Conservation (phyloP, 345 rosid genomes). For the Moringa oleifera region DNA sequence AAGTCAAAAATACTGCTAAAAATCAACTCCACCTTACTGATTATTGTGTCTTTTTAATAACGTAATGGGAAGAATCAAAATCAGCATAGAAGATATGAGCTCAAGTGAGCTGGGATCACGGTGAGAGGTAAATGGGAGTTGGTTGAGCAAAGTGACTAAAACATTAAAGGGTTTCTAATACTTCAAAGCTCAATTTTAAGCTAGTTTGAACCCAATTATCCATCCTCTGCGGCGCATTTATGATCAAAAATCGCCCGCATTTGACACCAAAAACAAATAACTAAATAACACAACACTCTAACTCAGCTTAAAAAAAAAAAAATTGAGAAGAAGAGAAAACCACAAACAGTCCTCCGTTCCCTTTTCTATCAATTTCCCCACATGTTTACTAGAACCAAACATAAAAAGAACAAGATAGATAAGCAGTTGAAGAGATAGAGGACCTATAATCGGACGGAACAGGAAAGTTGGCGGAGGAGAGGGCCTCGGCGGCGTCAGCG, state of each 20-base stretch:
- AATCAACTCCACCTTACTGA: no score
- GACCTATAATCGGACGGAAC: constrained; percentile 81
- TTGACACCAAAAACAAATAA: not conserved
- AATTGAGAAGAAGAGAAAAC: not conserved
- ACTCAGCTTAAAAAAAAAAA: not conserved
- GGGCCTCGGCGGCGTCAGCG: constrained; percentile 90
- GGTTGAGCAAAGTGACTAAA: no score
- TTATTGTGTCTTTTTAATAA: no score
- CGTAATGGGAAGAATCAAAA: no score
- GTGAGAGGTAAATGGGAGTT: no score
- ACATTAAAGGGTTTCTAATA: no score
- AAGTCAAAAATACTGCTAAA: no score
- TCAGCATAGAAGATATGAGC: no score
- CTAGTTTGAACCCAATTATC: not conserved
- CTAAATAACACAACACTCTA: not conserved
- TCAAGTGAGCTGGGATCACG: no score
- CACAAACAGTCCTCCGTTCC: not conserved
- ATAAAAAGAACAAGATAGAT: no score
- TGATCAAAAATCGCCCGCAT: not conserved
- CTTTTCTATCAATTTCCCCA: not conserved
- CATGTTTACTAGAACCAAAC: not conserved
- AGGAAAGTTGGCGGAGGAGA: constrained; percentile 65
- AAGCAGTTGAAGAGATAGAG: not conserved
- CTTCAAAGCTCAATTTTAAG: not conserved
- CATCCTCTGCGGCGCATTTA: not conserved